phyloP scores from a whole-genome alignment of 306 rosid species.

The Citrullus mucosospermus region DNA sequence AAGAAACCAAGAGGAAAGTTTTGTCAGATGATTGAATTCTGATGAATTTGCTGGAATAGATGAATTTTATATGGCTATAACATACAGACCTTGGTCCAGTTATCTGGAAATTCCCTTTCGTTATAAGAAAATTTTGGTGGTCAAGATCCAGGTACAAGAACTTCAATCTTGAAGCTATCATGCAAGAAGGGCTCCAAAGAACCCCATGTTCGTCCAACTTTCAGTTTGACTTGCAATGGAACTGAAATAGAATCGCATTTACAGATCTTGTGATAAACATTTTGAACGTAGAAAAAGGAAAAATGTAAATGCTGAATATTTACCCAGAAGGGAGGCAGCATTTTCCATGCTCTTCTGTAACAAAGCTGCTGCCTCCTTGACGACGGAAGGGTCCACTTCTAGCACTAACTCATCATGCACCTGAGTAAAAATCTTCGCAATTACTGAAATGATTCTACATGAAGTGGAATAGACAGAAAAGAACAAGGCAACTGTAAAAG shows the following conservation, averaged over 20 bases:
- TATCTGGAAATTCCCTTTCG: neutral
- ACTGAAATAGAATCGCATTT: slow-evolving; percentile 28
- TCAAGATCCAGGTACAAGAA: slow-evolving; percentile 22
- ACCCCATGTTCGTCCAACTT: slow-evolving; percentile 94
- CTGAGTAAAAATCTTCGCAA: slow-evolving; percentile 26
- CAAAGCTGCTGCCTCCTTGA: slow-evolving; percentile 65
- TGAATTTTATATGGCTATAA: neutral
- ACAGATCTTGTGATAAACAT: neutral
- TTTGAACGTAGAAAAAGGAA: neutral
- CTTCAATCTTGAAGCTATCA: slow-evolving; percentile 22
- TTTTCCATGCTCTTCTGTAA: slow-evolving; percentile 81
- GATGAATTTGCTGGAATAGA: neutral
- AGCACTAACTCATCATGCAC: slow-evolving; percentile 92
- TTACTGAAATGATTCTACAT: neutral
- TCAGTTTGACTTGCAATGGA: slow-evolving; percentile 74
- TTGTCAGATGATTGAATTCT: neutral
- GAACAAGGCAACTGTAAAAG: neutral
- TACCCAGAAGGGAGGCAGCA: slow-evolving; percentile 82
- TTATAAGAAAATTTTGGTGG: neutral
- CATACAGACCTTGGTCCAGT: neutral
- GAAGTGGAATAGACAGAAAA: neutral
- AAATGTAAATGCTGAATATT: slow-evolving; percentile 9
- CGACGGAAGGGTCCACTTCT: slow-evolving; percentile 71
- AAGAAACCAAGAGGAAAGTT: neutral
- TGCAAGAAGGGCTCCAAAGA: slow-evolving; percentile 58